These are phyloP conservation scores for Xylariaceae sp. DNA, from an alignment of 2,329 filamentous ascomycete genomes.

Conservation along the genomic window DNA sequence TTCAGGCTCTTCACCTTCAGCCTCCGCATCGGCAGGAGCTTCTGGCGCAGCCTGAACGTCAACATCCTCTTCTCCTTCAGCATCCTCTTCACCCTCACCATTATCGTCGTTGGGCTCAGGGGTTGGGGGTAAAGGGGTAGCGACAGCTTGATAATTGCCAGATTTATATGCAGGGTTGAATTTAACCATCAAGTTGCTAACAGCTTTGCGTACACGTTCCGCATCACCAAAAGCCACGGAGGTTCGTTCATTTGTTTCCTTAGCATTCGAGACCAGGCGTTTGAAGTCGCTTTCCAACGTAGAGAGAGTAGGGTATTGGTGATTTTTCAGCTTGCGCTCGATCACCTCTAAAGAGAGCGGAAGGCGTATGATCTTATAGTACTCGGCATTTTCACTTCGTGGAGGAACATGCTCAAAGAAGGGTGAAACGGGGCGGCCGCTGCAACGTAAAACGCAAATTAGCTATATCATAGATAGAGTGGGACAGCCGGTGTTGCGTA, in stretches of 20 bases:
- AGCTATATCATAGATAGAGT: constrained; percentile 9
- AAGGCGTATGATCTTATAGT: constrained; percentile 76
- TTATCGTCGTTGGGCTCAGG: constrained; percentile 45
- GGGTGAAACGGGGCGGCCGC: constrained; percentile 73
- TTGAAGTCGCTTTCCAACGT: constrained; percentile 84
- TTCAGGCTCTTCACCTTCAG: constrained; percentile 37
- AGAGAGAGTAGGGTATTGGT: constrained; percentile 71
- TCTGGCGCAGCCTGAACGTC: constrained; percentile 27
- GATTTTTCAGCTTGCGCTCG: constrained; percentile 71
- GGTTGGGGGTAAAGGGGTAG: constrained; percentile 68
- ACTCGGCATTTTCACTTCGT: constrained; percentile 66
- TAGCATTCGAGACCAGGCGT: constrained; percentile 84
- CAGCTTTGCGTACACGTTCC: constrained; percentile 81
- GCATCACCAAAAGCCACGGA: constrained; percentile 80
- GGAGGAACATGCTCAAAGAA: constrained; percentile 75
- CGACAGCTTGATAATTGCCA: constrained; percentile 67
- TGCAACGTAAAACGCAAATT: constrained; percentile 39
- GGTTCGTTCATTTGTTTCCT: constrained; percentile 76
- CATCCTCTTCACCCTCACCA: constrained; percentile 25
- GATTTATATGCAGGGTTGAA: constrained; percentile 80
- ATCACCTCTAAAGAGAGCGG: constrained; percentile 79
- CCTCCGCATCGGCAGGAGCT: constrained; percentile 14
- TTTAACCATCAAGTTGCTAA: constrained; percentile 86
- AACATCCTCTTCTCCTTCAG: constrained; percentile 14
- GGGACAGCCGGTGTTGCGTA: background rate